These are phyloP conservation scores for Penicillium hesseltinei DNA, from an alignment of 2,329 filamentous ascomycete genomes.

Conservation along the genomic window DNA sequence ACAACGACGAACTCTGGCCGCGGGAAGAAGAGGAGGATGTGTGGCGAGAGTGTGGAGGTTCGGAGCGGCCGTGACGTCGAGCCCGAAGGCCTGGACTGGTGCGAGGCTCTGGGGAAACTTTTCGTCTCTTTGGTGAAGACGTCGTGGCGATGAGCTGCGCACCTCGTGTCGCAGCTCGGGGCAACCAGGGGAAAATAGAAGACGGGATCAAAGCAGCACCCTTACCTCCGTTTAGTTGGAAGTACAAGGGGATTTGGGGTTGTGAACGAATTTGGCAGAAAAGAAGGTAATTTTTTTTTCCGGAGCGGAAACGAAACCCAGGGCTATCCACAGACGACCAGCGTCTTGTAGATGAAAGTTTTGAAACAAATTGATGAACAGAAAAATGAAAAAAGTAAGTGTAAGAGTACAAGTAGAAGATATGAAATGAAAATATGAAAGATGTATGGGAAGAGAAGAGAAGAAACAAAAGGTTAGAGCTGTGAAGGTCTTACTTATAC, in stretches of 20 bases:
- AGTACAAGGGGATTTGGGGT: conserved; percentile 4
- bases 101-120: conserved; percentile 44
- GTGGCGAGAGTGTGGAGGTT: conserved; percentile 25
- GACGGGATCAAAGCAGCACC: conserved; percentile 3
- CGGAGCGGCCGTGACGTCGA: conserved; percentile 38
- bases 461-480: background rate
- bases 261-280: conserved; percentile 23
- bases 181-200: conserved; percentile 17
- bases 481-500: background rate
- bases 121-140: conserved; percentile 52
- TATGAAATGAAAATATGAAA: background rate
- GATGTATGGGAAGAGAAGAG: conserved; percentile 5
- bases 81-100: conserved; percentile 39
- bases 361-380: background rate
- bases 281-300: conserved; percentile 21
- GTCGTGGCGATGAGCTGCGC: conserved; percentile 50
- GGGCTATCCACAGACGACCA: conserved; percentile 7
- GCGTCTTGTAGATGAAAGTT: background rate
- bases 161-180: conserved; percentile 46
- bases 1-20: conserved; percentile 30
- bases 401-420: background rate
- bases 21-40: conserved; percentile 26
- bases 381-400: background rate
- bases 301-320: conserved; percentile 15
- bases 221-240: conserved; percentile 4